These are phyloP conservation scores for Westerdykella sp. DNA, from an alignment of 2,329 filamentous ascomycete species.

Conservation along the genomic window DNA sequence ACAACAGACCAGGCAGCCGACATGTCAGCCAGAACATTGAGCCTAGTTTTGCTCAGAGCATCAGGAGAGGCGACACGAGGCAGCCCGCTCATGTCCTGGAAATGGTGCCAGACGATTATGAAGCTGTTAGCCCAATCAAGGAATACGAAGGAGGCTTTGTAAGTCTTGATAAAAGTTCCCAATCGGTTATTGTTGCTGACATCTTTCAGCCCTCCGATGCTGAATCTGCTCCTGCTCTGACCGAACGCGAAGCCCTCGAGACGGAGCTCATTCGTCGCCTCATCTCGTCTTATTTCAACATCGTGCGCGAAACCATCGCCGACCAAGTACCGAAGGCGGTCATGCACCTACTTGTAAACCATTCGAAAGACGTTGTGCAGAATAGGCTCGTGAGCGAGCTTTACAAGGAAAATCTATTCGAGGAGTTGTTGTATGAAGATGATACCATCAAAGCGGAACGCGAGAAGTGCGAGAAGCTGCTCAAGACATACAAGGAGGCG, in stretches of 20 bases:
- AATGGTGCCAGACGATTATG: conserved; percentile 38
- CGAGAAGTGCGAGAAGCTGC: conserved; percentile 95
- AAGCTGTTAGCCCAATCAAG: conserved; percentile 29
- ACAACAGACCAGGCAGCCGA: conserved; percentile 44
- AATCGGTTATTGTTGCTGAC: conserved; percentile 12
- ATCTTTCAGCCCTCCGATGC: conserved; percentile 31
- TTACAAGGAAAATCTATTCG: conserved; percentile 86
- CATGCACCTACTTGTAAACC: conserved; percentile 57
- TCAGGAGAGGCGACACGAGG: conserved; percentile 63
- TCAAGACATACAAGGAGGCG: conserved; percentile 93
- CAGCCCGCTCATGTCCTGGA: conserved; percentile 38
- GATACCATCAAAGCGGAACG: conserved; percentile 95
- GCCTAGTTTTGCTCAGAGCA: conserved; percentile 75
- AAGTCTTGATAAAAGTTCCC: conserved; percentile 35
- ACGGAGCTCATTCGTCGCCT: conserved; percentile 94
- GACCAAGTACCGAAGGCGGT: conserved; percentile 53
- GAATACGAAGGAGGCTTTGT: conserved; percentile 53
- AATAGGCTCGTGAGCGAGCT: conserved; percentile 93
- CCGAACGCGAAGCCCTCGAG: conserved; percentile 92
- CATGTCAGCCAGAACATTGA: conserved; percentile 76
- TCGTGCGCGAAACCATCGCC: conserved; percentile 18
- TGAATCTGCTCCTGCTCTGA: conserved; percentile 74
- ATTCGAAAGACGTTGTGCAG: conserved; percentile 96
- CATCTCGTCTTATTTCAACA: conserved; percentile 39
- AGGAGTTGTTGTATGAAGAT: conserved; percentile 93